Evolutionary conservation across 2,329 filamentous ascomycete genomes (phyloP).

Genomic region (Onygenales sp.): DNA sequence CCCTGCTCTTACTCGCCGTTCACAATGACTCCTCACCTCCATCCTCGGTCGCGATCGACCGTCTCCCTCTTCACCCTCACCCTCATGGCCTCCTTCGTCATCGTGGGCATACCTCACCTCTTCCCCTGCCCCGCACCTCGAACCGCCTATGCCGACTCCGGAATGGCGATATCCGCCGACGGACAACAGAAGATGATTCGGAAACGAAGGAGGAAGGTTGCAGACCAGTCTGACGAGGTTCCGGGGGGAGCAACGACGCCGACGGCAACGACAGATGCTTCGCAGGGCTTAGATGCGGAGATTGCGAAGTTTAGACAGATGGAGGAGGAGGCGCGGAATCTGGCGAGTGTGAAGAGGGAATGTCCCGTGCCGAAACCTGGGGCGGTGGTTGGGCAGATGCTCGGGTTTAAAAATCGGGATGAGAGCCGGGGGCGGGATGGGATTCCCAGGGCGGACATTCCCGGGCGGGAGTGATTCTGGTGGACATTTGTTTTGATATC

Average conservation of each 20-base stretch:
- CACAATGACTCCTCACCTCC: conserved; percentile 71
- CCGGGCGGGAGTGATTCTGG: conserved; percentile 2
- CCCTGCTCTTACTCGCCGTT: conserved; percentile 7
- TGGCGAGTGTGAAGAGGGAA: conserved; percentile 51
- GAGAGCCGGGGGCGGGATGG: conserved; percentile 10
- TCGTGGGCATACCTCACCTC: conserved; percentile 81
- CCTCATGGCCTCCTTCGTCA: conserved; percentile 77
- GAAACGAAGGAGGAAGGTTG: conserved; percentile 26
- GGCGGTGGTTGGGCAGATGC: conserved; percentile 63
- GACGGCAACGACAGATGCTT: background rate
- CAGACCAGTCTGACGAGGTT: conserved; percentile 9
- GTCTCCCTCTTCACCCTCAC: conserved; percentile 94
- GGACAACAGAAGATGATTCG: conserved; percentile 33
- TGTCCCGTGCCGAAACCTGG: conserved; percentile 89
- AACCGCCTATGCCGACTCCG: conserved; percentile 63
- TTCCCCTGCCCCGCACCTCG: conserved; percentile 84
- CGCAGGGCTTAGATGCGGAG: conserved; percentile 22
- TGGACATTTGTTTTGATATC: background rate
- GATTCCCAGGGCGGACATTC: conserved; percentile 7
- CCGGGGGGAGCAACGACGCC: conserved; percentile 3
- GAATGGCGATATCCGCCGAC: conserved; percentile 31
- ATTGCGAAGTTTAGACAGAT: conserved; percentile 35
- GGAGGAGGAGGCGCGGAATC: conserved; percentile 29
- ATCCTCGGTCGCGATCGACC: conserved; percentile 87
- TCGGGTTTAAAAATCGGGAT: conserved; percentile 53